Evolutionary conservation across 495 filamentous ascomycete genomes (phyloP), one percentile per base, ranked within the genome.

Genomic region (Xylaria telfairii): DNA sequence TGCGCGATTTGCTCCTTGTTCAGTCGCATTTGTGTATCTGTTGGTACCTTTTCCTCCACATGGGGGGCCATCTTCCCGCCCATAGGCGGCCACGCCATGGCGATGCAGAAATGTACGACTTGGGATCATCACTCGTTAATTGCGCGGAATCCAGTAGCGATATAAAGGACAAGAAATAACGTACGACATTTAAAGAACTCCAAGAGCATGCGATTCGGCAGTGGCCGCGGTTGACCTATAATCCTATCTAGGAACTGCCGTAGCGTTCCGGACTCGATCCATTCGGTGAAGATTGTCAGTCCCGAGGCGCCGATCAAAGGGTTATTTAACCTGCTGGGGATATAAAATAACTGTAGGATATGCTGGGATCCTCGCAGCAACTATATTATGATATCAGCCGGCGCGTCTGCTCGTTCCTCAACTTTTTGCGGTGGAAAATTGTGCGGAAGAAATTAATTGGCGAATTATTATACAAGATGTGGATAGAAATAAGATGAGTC

Each of bases 281-380:
- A 59, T 37, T 59, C 56, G 17, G 56, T 37, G 17, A 37, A 34
- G 3, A 59, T 37, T 6, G 30, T 59, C 19, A 21, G 6, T 2
- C 32, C 56, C 19, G 56, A 32, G 30, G 24, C 51, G 19, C 32
- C 56, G 7, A 32, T 21, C 3, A 59, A 34, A 19, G 56, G 56
- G 56, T 59, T 37, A 10, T 37, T 21, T 21, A 10, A 0, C 17
- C 19, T 21, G 32, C 17, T 19, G 4, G 30, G 30, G 30, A 59
- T n/a, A 59, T 59, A 37, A 32, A 59, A 37, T 21, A 59, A 32
- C 56, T 59, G 56, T 12, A 59, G 32, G 32, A 59, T 30, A 54
- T 37, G 56, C 19, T n/a, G 32, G 4, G 28, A 30, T 12, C 56
- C 56, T 37, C 56, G 30, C 30, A 59, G 28, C 21, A 13, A 21